Conservation (phyloP, 306 rosid genomes). For the Glycine latifolia region DNA sequence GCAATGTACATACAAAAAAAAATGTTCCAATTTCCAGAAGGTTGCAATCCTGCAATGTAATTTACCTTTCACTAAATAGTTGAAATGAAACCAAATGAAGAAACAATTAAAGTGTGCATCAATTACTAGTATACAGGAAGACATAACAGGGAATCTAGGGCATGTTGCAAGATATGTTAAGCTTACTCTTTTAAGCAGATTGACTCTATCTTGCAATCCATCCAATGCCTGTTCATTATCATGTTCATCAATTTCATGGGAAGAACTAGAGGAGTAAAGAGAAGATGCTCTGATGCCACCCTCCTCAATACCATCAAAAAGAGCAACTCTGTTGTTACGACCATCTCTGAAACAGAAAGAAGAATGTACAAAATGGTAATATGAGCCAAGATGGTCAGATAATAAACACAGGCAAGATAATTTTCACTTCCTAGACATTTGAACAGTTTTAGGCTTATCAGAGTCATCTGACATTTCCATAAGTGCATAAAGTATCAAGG, state of each 20-base stretch:
- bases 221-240: conserved; percentile 85
- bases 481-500: conserved; percentile 8
- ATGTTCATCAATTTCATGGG: conserved; percentile 95
- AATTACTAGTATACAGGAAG: neutral
- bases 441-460: conserved; percentile 32
- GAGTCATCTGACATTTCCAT: neutral
- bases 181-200: conserved; percentile 85
- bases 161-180: conserved; percentile 29
- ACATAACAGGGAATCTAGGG: conserved; percentile 5
- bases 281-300: conserved; percentile 63
- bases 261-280: conserved; percentile 51
- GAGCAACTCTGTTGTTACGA: conserved; percentile 57
- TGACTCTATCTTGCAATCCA: conserved; percentile 96
- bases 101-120: neutral
- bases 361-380: neutral
- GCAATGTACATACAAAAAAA: neutral
- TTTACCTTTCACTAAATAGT: neutral
- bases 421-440: conserved; percentile 16
- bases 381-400: conserved; percentile 29
- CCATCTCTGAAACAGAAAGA: conserved; percentile 44
- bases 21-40: conserved; percentile 27
- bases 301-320: conserved; percentile 66
- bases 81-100: conserved; percentile 11
- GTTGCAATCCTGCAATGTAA: neutral
- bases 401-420: conserved; percentile 35